phyloP scores from a whole-genome alignment of 768 basidiomycete genomes.

The Strobilomyces dryophilus region DNA sequence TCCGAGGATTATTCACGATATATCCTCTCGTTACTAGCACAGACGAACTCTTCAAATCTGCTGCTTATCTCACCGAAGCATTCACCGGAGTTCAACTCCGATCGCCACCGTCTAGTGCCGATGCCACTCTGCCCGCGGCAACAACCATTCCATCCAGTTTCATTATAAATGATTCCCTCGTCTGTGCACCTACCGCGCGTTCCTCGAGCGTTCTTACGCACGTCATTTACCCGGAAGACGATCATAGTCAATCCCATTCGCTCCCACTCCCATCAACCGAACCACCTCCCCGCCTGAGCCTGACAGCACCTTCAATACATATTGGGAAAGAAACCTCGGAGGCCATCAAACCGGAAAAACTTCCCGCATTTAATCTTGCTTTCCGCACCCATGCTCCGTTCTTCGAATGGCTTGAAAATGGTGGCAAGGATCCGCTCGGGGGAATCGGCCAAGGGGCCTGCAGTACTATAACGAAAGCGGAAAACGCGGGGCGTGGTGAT shows the following conservation, averaged over 20 bases:
- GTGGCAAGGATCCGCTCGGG: slow-evolving; percentile 32
- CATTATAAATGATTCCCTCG: neutral
- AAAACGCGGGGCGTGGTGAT: neutral
- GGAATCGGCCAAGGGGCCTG: slow-evolving; percentile 22
- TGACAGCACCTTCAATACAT: neutral
- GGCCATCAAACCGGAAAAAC: slow-evolving; percentile 8
- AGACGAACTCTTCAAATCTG: slow-evolving; percentile 74
- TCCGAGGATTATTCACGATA: slow-evolving; percentile 1
- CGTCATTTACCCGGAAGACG: slow-evolving; percentile 13
- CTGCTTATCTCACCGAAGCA: slow-evolving; percentile 71
- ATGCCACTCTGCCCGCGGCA: neutral
- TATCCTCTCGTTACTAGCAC: slow-evolving; percentile 38
- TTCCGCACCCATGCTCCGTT: slow-evolving; percentile 52
- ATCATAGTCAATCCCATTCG: neutral
- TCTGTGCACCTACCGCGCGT: slow-evolving; percentile 9
- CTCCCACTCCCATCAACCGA: neutral
- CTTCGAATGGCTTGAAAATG: slow-evolving; percentile 74
- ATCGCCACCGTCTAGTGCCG: neutral
- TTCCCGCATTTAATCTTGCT: slow-evolving; percentile 67
- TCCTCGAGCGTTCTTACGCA: slow-evolving; percentile 24
- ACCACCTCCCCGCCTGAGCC: neutral
- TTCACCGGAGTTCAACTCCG: slow-evolving; percentile 35
- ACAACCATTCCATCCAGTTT: neutral
- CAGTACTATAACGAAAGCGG: neutral
- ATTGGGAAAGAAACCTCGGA: neutral